These are phyloP conservation scores for Blastocystis sp. DNA, from an alignment of 352 stramenopile genomes.

Conservation along the genomic window DNA sequence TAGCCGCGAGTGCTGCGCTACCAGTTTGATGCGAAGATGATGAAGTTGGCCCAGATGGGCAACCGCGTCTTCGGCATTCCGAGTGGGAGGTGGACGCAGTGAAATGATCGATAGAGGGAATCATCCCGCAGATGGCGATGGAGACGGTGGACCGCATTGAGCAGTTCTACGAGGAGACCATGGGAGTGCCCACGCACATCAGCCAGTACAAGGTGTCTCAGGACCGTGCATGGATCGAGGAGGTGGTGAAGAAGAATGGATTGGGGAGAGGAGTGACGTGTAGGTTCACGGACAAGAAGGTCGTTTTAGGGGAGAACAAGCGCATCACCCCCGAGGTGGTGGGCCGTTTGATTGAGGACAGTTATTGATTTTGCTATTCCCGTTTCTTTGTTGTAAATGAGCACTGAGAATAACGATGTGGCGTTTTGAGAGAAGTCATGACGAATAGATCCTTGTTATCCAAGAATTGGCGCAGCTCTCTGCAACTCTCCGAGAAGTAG, in stretches of 20 bases:
- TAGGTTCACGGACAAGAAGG: slow-evolving; percentile 40
- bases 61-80: slow-evolving; percentile 57
- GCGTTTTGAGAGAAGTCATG: neutral
- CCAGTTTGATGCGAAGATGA: slow-evolving; percentile 67
- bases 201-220: slow-evolving; percentile 52
- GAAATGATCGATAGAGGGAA: neutral
- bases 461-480: slow-evolving; percentile 58
- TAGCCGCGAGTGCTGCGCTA: slow-evolving; percentile 58
- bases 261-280: neutral
- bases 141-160: slow-evolving; percentile 61
- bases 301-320: slow-evolving; percentile 66
- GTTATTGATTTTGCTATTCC: slow-evolving; percentile 22
- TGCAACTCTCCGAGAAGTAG: slow-evolving; percentile 29
- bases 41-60: slow-evolving; percentile 68
- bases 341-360: slow-evolving; percentile 63
- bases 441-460: slow-evolving; percentile 58
- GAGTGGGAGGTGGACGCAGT: neutral
- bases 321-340: slow-evolving; percentile 49
- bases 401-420: slow-evolving; percentile 15
- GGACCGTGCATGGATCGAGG: slow-evolving; percentile 49
- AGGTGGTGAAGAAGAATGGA: slow-evolving; percentile 7
- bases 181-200: slow-evolving; percentile 64
- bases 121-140: slow-evolving; percentile 45
- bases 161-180: slow-evolving; percentile 67
- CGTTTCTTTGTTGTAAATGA: slow-evolving; percentile 7